Base-by-base conservation (phyloP, 257 asterid genomes). In the Nicotiana sylvestris region DNA sequence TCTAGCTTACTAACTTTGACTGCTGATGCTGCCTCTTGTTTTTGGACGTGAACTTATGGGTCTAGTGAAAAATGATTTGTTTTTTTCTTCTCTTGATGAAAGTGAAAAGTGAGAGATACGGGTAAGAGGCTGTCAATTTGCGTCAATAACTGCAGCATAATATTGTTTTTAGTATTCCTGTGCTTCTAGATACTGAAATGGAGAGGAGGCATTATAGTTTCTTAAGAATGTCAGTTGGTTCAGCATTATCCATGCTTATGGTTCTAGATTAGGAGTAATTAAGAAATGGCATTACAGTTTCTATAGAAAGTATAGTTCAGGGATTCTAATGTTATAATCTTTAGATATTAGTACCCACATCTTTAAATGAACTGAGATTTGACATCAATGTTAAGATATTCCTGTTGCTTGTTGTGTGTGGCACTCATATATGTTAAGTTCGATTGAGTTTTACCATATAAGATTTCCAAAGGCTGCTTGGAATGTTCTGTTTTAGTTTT, bases 71-170 rank as follows among this genome's bases (percentile, higher is more conserved):
- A 76, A 18, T 3, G 17, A 27, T 51, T 76, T 29, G 43, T 27
- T 76, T 51, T 13, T 74, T 72, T 72, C 61, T 72, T 55, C 60
- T 72, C 8, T 46, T 72, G 79, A 72, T 72, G 61, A 72, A 72
- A 46, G 25, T 46, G 21, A 39, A 46, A 17, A 76, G 39, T 76
- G 43, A 51, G 64, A 51, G 80, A 72, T 51, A 15, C 46, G 0
- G 64, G 27, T 27, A 51, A 51, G 27, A 27, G 53, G 80, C 62
- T 76, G 64, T 76, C 53, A 39, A 76, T 51, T 76, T 25, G 64
- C 64, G 53, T 7, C 43, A 49, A 25, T 51, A 51, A 76, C 21
- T 72, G 80, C 80, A 76, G 25, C 25, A 9, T 76, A 15, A 29
- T 29, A 33, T 49, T 46, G 60, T 49, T 74, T 29, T 74, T 21